phyloP scores from a whole-genome alignment of 495 filamentous ascomycete genomes.

The Penicillium fimorum region DNA sequence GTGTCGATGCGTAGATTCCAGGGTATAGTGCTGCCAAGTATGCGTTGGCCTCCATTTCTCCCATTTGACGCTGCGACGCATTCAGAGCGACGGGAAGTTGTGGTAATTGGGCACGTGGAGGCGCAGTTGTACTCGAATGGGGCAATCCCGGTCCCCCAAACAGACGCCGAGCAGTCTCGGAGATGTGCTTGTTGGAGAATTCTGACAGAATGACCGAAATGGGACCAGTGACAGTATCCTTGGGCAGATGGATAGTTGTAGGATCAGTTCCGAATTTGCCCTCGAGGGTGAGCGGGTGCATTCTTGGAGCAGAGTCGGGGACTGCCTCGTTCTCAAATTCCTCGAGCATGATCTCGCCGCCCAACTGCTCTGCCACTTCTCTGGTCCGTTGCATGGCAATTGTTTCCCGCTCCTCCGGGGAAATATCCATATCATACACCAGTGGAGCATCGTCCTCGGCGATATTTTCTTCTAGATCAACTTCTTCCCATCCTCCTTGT shows the following conservation, averaged over 20 bases:
- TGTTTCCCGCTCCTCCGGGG: slow-evolving; percentile 29
- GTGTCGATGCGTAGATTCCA: slow-evolving; percentile 69
- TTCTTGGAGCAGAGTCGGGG: slow-evolving; percentile 38
- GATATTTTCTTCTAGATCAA: slow-evolving; percentile 44
- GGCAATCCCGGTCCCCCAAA: slow-evolving; percentile 78
- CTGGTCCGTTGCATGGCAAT: slow-evolving; percentile 39
- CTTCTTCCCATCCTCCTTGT: slow-evolving; percentile 59
- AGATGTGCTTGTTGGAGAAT: slow-evolving; percentile 69
- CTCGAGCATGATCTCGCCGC: slow-evolving; percentile 47
- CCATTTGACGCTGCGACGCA: slow-evolving; percentile 70
- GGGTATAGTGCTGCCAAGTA: slow-evolving; percentile 79
- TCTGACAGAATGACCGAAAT: slow-evolving; percentile 63
- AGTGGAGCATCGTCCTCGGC: slow-evolving; percentile 30
- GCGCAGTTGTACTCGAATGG: slow-evolving; percentile 62
- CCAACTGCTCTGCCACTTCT: slow-evolving; percentile 47
- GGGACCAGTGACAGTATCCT: slow-evolving; percentile 61
- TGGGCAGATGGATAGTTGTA: slow-evolving; percentile 68
- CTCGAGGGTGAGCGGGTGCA: slow-evolving; percentile 64
- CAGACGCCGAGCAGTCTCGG: slow-evolving; percentile 59
- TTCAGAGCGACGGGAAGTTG: slow-evolving; percentile 70
- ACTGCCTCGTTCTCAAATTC: slow-evolving; percentile 52
- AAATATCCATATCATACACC: slow-evolving; percentile 45
- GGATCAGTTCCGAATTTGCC: slow-evolving; percentile 68
- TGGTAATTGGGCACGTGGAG: slow-evolving; percentile 47
- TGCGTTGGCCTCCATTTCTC: slow-evolving; percentile 81